These are phyloP conservation scores for Coelastrella sp. DNA, from an alignment of 139 green algal species.

Conservation along the genomic window DNA sequence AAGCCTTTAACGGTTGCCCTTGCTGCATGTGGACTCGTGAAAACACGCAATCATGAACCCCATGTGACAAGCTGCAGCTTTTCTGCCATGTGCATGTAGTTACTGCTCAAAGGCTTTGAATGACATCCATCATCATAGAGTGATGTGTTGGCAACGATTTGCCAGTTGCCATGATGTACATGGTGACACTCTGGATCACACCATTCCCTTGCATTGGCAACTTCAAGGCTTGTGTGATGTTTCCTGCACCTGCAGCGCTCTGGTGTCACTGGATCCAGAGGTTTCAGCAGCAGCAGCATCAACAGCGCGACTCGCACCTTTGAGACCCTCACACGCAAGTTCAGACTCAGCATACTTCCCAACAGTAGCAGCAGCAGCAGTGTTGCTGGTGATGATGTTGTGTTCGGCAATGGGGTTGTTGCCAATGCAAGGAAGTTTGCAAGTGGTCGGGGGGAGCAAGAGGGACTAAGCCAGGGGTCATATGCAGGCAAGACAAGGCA, in stretches of 20 bases:
- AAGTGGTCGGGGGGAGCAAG: neutral
- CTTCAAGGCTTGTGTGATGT: too few species aligned
- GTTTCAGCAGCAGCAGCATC: slow-evolving; percentile 4
- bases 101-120: too few species aligned
- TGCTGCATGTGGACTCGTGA: too few species aligned
- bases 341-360: neutral
- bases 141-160: too few species aligned
- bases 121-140: too few species aligned
- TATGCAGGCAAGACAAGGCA: neutral
- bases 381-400: neutral
- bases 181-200: neutral
- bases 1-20: too few species aligned
- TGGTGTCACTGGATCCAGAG: neutral
- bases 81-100: too few species aligned
- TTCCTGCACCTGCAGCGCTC: neutral
- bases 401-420: neutral
- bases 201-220: neutral
- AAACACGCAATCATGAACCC: too few species aligned
- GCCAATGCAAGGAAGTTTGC: neutral
- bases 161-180: neutral
- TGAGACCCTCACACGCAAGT: neutral
- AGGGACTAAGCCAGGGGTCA: neutral
- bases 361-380: neutral
- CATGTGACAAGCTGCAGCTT: too few species aligned
- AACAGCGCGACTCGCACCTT: neutral